Evolutionary conservation across 345 rosid species (phyloP).

Genomic region (Cardiospermum halicacabum): DNA sequence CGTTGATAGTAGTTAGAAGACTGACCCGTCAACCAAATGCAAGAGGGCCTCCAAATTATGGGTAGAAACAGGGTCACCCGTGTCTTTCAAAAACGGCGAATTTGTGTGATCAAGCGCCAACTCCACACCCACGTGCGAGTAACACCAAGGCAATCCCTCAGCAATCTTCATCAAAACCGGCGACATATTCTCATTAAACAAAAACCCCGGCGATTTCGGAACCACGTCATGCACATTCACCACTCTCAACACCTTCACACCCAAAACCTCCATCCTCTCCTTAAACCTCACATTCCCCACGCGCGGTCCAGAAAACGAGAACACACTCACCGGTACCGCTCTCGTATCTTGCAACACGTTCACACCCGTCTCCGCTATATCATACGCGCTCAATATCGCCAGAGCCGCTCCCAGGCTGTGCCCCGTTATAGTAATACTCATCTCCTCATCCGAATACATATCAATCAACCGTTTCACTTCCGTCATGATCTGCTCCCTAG

Average conservation of each 20-base stretch:
- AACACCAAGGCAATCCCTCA: constrained; percentile 69
- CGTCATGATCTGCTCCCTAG: constrained; percentile 59
- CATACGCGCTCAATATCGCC: constrained; percentile 74
- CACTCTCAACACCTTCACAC: constrained; percentile 75
- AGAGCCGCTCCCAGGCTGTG: constrained; percentile 83
- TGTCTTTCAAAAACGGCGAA: constrained; percentile 65
- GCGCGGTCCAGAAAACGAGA: constrained; percentile 67
- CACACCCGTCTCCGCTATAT: constrained; percentile 58
- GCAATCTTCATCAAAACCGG: constrained; percentile 42
- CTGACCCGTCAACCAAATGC: constrained; percentile 87
- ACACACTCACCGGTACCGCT: constrained; percentile 45
- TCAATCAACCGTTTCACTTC: constrained; percentile 56
- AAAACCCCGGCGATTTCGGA: constrained; percentile 64
- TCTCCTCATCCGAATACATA: constrained; percentile 35
- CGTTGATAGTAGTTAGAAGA: background rate
- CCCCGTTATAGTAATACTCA: constrained; percentile 76
- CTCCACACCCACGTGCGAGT: constrained; percentile 77
- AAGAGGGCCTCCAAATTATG: constrained; percentile 79
- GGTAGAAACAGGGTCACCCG: constrained; percentile 40
- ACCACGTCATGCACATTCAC: constrained; percentile 65
- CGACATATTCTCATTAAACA: constrained; percentile 54
- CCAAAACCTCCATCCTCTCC: constrained; percentile 49
- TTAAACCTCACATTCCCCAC: constrained; percentile 71
- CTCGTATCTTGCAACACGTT: constrained; percentile 32
- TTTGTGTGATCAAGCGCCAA: constrained; percentile 51